phyloP scores from a whole-genome alignment of 106 monocot genomes.

The Vanilla planifolia region DNA sequence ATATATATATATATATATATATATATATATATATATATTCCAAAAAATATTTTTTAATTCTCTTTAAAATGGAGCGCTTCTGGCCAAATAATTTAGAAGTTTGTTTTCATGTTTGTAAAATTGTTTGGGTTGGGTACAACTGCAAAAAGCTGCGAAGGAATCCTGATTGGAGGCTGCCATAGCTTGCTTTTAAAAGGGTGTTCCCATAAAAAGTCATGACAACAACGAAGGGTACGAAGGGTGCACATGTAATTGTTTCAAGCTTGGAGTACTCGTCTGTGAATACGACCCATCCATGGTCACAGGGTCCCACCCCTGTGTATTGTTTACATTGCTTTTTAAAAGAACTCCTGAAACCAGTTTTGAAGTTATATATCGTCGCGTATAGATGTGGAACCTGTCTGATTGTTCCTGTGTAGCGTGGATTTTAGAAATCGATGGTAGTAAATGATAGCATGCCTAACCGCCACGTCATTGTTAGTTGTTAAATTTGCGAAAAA shows the following conservation, averaged over 20 bases:
- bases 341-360: no score
- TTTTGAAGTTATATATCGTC: no score
- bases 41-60: no score
- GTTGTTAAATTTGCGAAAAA: no score
- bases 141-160: not conserved
- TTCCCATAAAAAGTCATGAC: not conserved
- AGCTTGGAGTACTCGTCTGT: not conserved
- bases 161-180: not conserved
- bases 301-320: not conserved
- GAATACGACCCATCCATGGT: not conserved
- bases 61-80: not conserved
- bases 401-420: no score
- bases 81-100: not conserved
- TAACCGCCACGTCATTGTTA: no score
- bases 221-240: not conserved
- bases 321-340: not conserved
- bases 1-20: no score
- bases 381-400: no score
- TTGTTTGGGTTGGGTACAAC: not conserved
- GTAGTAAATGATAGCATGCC: no score
- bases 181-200: not conserved
- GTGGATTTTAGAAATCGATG: no score
- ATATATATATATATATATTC: no score
- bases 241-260: not conserved
- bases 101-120: not conserved